Percentiles rank a stretch among this genome's conserved stretches.
Evolutionary conservation across 2,329 filamentous ascomycete genomes (phyloP).

Genomic region (Pseudomassariella vexata): DNA sequence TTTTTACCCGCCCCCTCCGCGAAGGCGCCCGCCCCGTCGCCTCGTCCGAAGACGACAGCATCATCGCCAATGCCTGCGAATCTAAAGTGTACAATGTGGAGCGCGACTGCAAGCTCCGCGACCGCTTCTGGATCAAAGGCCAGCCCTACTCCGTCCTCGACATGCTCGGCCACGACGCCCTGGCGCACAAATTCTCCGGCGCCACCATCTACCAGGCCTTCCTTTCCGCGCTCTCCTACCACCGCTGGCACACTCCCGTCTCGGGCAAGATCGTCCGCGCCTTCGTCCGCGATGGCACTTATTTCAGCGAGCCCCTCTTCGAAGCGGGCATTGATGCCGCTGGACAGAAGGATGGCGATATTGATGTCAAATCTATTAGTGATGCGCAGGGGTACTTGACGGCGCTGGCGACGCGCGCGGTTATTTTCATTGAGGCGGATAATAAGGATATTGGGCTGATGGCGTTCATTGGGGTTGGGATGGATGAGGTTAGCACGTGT

Average conservation of each 20-base stretch:
- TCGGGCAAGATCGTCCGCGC: slow-evolving; percentile 46
- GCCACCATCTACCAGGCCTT: slow-evolving; percentile 58
- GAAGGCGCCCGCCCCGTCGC: slow-evolving; percentile 41
- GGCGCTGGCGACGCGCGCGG: slow-evolving; percentile 59
- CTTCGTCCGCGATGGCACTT: slow-evolving; percentile 48
- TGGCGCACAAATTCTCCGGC: slow-evolving; percentile 41
- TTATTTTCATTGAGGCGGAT: slow-evolving; percentile 68
- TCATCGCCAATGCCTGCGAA: slow-evolving; percentile 54
- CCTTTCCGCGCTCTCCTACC: slow-evolving; percentile 52
- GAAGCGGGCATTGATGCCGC: slow-evolving; percentile 27
- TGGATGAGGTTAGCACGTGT: slow-evolving; percentile 72
- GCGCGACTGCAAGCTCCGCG: slow-evolving; percentile 36
- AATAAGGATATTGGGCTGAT: slow-evolving; percentile 61
- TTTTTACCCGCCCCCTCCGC: slow-evolving; percentile 51
- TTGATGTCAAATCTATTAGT: slow-evolving; percentile 23
- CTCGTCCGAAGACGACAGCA: slow-evolving; percentile 35
- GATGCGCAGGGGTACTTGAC: slow-evolving; percentile 62
- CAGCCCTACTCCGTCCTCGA: slow-evolving; percentile 51
- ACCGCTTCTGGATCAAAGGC: slow-evolving; percentile 54
- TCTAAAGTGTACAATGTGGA: slow-evolving; percentile 38
- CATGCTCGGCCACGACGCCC: slow-evolving; percentile 43
- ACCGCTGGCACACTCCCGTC: slow-evolving; percentile 57
- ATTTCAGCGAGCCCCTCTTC: slow-evolving; percentile 52
- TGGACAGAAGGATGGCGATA: slow-evolving; percentile 14
- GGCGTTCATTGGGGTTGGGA: slow-evolving; percentile 66